Percentiles rank a stretch among this genome's conserved stretches.
Evolutionary conservation across 768 basidiomycete species (phyloP).

Genomic region (Baorangia bicolor): DNA sequence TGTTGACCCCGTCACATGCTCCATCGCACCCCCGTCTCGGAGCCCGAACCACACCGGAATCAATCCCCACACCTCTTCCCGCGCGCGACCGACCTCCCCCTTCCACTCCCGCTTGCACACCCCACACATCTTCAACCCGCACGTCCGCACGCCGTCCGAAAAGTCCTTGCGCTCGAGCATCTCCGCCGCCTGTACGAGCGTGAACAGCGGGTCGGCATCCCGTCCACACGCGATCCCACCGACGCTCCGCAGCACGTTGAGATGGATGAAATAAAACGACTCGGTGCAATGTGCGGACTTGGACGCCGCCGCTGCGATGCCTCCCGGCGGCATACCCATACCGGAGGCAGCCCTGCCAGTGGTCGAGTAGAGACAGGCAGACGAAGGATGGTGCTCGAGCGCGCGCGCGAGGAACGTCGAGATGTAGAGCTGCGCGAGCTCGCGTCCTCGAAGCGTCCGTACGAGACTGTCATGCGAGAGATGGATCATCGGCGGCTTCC

Average conservation of each 20-base stretch:
- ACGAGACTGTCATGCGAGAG: conserved; percentile 42
- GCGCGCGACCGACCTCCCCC: conserved; percentile 40
- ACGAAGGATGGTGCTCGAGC: conserved; percentile 51
- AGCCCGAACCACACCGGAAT: conserved; percentile 68
- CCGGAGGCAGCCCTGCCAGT: conserved; percentile 12
- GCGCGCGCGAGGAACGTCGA: conserved; percentile 58
- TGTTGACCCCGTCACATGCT: neutral
- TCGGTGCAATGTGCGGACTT: conserved; percentile 49
- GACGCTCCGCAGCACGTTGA: conserved; percentile 68
- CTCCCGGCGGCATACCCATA: neutral
- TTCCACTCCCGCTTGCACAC: conserved; percentile 51
- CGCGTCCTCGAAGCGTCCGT: conserved; percentile 60
- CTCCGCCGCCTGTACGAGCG: conserved; percentile 63
- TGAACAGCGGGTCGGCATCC: conserved; percentile 72
- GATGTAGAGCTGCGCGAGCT: conserved; percentile 60
- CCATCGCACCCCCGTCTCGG: conserved; percentile 12
- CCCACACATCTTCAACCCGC: conserved; percentile 55
- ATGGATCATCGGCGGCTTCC: conserved; percentile 12
- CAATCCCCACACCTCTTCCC: conserved; percentile 60
- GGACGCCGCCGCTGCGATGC: neutral
- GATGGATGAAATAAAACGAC: conserved; percentile 74
- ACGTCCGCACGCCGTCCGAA: conserved; percentile 55
- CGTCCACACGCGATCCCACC: conserved; percentile 71
- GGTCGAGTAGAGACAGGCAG: conserved; percentile 46
- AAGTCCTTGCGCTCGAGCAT: conserved; percentile 74